Conservation (phyloP, 108 stramenopile species). For the Conticribra weissflogii region DNA sequence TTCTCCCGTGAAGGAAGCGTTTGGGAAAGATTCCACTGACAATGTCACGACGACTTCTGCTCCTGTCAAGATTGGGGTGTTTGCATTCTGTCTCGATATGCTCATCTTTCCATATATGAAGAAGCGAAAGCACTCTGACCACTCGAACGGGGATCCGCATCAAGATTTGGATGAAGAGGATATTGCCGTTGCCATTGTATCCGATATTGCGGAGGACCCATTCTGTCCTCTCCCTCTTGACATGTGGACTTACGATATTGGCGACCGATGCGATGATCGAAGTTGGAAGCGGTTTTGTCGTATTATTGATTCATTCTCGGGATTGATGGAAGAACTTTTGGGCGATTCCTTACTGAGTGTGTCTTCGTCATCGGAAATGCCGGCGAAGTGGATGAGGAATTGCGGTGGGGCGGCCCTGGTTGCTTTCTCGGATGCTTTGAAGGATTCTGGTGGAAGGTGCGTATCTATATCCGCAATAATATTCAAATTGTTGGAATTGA, state of each 20-base stretch:
- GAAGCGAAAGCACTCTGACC: constrained; percentile 14
- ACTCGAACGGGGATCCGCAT: constrained; percentile 1
- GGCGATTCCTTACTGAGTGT: neutral
- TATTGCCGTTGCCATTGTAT: constrained; percentile 60
- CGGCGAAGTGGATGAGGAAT: constrained; percentile 16
- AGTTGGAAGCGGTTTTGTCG: constrained; percentile 42
- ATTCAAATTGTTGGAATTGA: too few relatives aligned
- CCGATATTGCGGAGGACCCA: constrained; percentile 78
- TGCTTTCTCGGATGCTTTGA: constrained; percentile 70
- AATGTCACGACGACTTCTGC: constrained; percentile 9
- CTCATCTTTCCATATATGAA: constrained; percentile 47
- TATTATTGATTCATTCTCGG: constrained; percentile 45
- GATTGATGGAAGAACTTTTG: constrained; percentile 42
- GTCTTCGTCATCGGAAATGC: neutral
- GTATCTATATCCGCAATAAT: too few relatives aligned
- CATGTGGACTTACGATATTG: constrained; percentile 63
- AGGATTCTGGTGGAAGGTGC: constrained; percentile 67
- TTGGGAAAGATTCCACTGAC: neutral
- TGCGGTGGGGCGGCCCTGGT: constrained; percentile 83
- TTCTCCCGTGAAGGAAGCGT: constrained; percentile 14
- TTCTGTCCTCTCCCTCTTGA: constrained; percentile 71
- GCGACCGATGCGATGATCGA: constrained; percentile 20
- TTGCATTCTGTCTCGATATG: constrained; percentile 54
- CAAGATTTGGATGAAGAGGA: constrained; percentile 37
- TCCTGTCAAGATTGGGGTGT: constrained; percentile 51